Percentiles rank a stretch among this genome's conserved stretches.
Evolutionary conservation across 2,329 filamentous ascomycete species (phyloP).

Genomic region (Monilinia aucupariae): DNA sequence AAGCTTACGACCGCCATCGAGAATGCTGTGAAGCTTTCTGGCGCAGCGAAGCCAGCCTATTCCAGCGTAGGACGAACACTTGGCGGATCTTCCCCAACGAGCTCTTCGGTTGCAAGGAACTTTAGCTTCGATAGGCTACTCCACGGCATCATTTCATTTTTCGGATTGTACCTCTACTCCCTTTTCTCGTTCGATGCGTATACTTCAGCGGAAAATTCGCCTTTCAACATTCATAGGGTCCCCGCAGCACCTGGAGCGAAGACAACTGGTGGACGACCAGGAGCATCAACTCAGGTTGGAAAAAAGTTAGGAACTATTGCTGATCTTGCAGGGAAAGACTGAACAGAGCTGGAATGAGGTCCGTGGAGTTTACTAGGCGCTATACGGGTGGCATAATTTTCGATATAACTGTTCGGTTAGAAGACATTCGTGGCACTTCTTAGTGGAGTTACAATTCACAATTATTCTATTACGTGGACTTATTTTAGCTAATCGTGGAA

Average conservation of each 20-base stretch:
- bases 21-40: constrained; percentile 54
- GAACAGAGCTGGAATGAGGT: neutral
- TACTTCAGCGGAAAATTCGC: constrained; percentile 53
- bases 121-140: constrained; percentile 14
- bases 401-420: neutral
- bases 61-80: constrained; percentile 53
- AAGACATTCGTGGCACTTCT: neutral
- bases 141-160: constrained; percentile 39
- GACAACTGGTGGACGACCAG: constrained; percentile 25
- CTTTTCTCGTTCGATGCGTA: constrained; percentile 62
- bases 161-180: constrained; percentile 57
- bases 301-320: constrained; percentile 36
- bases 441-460: neutral
- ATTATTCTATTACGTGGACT: neutral
- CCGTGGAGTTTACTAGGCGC: constrained; percentile 1
- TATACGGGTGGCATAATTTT: neutral
- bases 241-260: constrained; percentile 24
- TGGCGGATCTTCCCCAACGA: constrained; percentile 38
- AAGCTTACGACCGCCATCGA: constrained; percentile 72
- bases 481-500: neutral
- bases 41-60: constrained; percentile 44
- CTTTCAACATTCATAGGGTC: constrained; percentile 48
- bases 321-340: constrained; percentile 23
- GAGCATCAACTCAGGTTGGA: constrained; percentile 29
- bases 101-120: constrained; percentile 3